phyloP scores from a whole-genome alignment of 805 yeast species.

The Sungouiozyma intestinalis region DNA sequence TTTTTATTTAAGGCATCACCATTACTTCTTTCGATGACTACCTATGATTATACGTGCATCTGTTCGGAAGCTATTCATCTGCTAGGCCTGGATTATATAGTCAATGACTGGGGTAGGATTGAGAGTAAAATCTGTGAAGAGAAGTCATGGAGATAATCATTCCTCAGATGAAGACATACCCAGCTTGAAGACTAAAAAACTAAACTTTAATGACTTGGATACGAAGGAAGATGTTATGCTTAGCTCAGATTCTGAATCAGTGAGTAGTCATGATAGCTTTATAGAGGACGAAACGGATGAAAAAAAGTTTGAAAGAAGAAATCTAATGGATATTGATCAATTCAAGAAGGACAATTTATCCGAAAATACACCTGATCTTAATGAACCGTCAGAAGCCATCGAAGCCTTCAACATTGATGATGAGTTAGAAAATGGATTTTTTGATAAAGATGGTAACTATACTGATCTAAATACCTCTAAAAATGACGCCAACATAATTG shows the following conservation, averaged over 20 bases:
- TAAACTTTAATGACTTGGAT: background rate
- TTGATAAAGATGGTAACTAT: slow-evolving; percentile 43
- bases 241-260: slow-evolving; percentile 1
- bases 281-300: background rate
- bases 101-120: too few relatives aligned
- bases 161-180: too few relatives aligned
- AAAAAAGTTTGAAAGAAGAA: slow-evolving; percentile 4
- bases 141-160: too few relatives aligned
- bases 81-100: too few relatives aligned
- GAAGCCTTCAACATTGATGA: slow-evolving; percentile 44
- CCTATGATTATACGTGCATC: too few relatives aligned
- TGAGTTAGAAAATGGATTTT: slow-evolving; percentile 40
- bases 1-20: background rate
- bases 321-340: slow-evolving; percentile 18
- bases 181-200: too few relatives aligned
- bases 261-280: background rate
- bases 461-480: slow-evolving; percentile 27
- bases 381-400: background rate
- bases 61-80: too few relatives aligned
- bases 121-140: too few relatives aligned
- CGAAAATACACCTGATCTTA: background rate
- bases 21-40: background rate
- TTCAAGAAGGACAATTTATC: slow-evolving; percentile 14
- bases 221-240: background rate
- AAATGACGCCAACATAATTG: slow-evolving; percentile 13